phyloP scores from a whole-genome alignment of 208 protist genomes.

The Trypanosoma boissoni region DNA sequence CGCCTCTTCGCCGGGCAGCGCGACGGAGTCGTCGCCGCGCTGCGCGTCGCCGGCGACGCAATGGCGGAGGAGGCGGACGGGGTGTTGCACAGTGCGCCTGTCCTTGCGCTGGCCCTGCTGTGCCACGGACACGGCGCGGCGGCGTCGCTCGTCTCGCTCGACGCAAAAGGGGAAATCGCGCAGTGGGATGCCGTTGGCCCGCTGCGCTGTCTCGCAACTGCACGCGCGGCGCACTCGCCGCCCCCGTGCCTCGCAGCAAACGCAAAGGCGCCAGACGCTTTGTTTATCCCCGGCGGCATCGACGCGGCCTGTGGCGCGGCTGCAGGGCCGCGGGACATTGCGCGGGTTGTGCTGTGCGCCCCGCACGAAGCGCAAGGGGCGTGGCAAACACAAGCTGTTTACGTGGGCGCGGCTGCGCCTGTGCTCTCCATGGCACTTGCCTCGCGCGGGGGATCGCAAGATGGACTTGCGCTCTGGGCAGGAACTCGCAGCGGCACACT shows the following conservation, averaged over 20 bases:
- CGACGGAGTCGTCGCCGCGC: conserved; percentile 30
- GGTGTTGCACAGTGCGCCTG: conserved; percentile 18
- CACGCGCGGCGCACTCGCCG: too few species aligned
- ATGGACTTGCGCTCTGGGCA: conserved; percentile 28
- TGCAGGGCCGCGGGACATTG: not conserved
- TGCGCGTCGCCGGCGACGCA: conserved; percentile 26
- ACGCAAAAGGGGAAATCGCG: too few species aligned
- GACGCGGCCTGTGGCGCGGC: too few species aligned
- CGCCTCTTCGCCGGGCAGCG: conserved; percentile 27
- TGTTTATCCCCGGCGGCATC: too few species aligned
- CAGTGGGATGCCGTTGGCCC: too few species aligned
- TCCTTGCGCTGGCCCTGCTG: not conserved
- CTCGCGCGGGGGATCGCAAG: not conserved
- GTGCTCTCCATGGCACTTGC: conserved; percentile 18
- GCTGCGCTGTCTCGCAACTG: too few species aligned
- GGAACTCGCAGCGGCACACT: conserved; percentile 32
- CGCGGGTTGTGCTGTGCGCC: not conserved
- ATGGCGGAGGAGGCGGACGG: conserved; percentile 24
- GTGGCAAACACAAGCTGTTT: not conserved
- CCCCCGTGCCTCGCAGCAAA: too few species aligned
- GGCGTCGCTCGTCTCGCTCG: too few species aligned
- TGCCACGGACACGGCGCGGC: not conserved
- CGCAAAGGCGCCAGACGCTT: too few species aligned
- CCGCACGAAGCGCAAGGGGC: not conserved
- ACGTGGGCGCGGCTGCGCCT: not conserved